Conservation (phyloP, 139 green algal genomes). For the Eudorina sp. region DNA sequence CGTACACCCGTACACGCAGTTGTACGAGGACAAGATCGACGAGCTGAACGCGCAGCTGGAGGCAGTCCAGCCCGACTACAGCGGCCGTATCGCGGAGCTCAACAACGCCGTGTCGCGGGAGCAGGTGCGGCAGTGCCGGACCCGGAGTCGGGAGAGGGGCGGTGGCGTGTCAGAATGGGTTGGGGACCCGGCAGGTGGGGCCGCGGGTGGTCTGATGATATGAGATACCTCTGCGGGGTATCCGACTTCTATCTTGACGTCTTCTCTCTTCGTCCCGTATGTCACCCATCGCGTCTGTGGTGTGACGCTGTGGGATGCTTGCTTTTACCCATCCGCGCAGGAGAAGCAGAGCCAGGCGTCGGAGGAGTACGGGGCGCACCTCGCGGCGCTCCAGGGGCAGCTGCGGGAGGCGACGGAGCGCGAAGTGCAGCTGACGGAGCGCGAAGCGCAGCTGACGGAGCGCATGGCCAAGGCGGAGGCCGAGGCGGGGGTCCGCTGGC, state of each 20-base stretch:
- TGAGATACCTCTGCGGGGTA: no score
- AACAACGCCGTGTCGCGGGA: background rate
- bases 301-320: no score
- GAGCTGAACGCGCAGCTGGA: constrained; percentile 41
- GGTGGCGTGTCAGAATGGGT: background rate
- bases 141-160: no score
- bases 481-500: no score
- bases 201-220: no score
- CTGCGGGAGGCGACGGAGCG: constrained; percentile 7
- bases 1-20: background rate
- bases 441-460: constrained; percentile 16
- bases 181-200: no score
- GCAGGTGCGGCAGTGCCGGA: no score
- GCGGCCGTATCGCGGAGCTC: background rate
- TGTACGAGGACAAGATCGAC: constrained; percentile 53
- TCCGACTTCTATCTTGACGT: no score
- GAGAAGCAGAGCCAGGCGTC: background rate
- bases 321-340: background rate
- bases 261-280: no score
- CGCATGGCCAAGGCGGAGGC: background rate
- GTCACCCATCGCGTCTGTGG: no score
- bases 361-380: constrained; percentile 3
- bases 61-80: background rate
- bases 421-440: constrained; percentile 15
- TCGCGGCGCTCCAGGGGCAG: constrained; percentile 28